Conservation (phyloP, 108 stramenopile species). For the Stephanodiscus minutulus region DNA sequence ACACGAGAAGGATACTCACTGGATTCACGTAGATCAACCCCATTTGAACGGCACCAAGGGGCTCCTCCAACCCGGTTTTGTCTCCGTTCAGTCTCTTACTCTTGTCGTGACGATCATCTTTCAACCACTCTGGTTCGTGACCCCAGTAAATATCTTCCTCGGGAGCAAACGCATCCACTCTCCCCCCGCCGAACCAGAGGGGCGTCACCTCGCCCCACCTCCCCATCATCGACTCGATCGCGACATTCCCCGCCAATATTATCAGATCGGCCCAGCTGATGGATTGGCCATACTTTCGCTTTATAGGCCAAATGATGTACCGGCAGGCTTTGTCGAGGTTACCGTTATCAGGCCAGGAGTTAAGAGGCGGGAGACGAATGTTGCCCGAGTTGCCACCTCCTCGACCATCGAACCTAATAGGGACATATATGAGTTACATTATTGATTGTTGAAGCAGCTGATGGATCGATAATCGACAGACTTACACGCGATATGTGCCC, state of each 20-base stretch:
- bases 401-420: slow-evolving; percentile 62
- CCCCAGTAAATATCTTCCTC: slow-evolving; percentile 83
- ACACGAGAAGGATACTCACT: slow-evolving; percentile 9
- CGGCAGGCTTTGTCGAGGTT: slow-evolving; percentile 76
- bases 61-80: slow-evolving; percentile 51
- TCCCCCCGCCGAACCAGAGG: slow-evolving; percentile 71
- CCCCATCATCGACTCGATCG: slow-evolving; percentile 68
- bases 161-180: slow-evolving; percentile 66
- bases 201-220: slow-evolving; percentile 53
- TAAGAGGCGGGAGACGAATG: slow-evolving; percentile 70
- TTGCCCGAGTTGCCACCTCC: slow-evolving; percentile 70
- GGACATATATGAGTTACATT: not conserved
- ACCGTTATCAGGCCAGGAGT: slow-evolving; percentile 85
- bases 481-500: slow-evolving; percentile 67
- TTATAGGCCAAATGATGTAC: slow-evolving; percentile 72
- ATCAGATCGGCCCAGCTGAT: slow-evolving; percentile 81
- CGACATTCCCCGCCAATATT: slow-evolving; percentile 81
- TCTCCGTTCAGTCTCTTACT: slow-evolving; percentile 15
- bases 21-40: slow-evolving; percentile 87
- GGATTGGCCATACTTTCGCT: slow-evolving; percentile 68
- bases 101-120: slow-evolving; percentile 52
- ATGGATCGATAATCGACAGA: not conserved
- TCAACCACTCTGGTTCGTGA: slow-evolving; percentile 65
- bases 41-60: slow-evolving; percentile 80
- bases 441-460: not conserved